Base-by-base conservation (phyloP, 495 filamentous ascomycete genomes). In the Tuber brumale region DNA sequence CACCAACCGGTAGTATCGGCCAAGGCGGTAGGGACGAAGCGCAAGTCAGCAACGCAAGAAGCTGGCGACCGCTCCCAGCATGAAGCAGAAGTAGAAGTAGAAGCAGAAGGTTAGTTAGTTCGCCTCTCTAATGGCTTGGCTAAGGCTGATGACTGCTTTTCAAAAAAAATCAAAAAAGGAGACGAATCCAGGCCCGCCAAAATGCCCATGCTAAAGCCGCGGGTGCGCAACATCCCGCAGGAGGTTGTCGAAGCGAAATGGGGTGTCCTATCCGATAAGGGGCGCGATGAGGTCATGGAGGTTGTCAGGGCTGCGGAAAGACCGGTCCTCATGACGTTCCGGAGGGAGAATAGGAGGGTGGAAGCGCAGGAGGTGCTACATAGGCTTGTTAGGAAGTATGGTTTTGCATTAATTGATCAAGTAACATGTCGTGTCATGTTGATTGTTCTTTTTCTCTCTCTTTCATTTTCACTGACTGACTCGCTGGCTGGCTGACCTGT, bases 241-340 rank as follows among this genome's bases (percentile, higher is more conserved):
- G 72, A 75, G 37, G 75, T 80, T n/a, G 74, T 80, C 41, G 77
- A 80, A 42, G 41, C 46, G n/a, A 80, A 76, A 70, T 82, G 81
- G 81, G 66, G 37, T 18, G 72, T 72, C 39, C 57, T 82, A 23
- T 45, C 74, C 23, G 75, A 76, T 71, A 75, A 76, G 27, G 39
- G 43, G 23, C 72, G 71, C 35, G 78, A 76, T 21, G 81, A 82
- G 14, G 48, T 82, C 48, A 43, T 74, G n/a, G 74, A 74, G 21
- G 76, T 82, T 69, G 43, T 82, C 9, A 80, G 76, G 39, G 74
- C 76, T 9, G 77, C 76, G 0, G 81, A 82, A 70, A 75, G 75
- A 42, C 77, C 81, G 5, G 77, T 82, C 10, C 69, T 82, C 44
- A 78, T 80, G 78, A 76, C 73, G 2, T 82, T 82, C 35, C 70